These are phyloP conservation scores for Gentiana dahurica DNA, from an alignment of 257 asterid species.

Conservation along the genomic window DNA sequence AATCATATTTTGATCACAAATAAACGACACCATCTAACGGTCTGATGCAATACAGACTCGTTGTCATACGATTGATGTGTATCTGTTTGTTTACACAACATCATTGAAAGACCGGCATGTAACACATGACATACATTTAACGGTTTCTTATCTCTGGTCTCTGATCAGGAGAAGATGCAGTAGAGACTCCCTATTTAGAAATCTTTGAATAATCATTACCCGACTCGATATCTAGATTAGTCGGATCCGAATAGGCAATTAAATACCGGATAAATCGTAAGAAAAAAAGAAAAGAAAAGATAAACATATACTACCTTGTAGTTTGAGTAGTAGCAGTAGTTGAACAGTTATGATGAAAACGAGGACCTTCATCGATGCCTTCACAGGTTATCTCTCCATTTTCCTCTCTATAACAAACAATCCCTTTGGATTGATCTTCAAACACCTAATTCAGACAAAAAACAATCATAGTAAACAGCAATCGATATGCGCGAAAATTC, in stretches of 20 bases:
- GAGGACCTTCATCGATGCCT: conserved; percentile 30
- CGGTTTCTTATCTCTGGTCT: no score
- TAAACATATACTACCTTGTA: conserved; percentile 7
- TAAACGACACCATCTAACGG: neutral
- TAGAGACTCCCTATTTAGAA: neutral
- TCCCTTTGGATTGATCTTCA: conserved; percentile 19
- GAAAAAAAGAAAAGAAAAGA: no score
- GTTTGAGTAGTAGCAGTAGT: conserved; percentile 6
- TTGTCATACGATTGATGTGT: neutral
- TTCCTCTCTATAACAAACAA: conserved; percentile 22
- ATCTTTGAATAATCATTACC: neutral
- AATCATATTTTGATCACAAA: neutral
- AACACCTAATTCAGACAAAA: conserved; percentile 8
- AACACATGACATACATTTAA: no score
- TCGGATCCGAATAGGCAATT: no score
- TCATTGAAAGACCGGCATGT: neutral
- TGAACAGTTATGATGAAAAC: conserved; percentile 7
- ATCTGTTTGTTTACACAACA: neutral
- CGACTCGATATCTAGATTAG: no score
- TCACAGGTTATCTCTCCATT: conserved; percentile 24
- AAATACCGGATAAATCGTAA: neutral
- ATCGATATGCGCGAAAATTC: no score
- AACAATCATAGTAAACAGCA: no score
- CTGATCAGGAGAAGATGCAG: no score
- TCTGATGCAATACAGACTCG: no score